Evolutionary conservation across 768 basidiomycete species (phyloP), one percentile per base, ranked within the genome.

Genomic region (Mycena alexandri): DNA sequence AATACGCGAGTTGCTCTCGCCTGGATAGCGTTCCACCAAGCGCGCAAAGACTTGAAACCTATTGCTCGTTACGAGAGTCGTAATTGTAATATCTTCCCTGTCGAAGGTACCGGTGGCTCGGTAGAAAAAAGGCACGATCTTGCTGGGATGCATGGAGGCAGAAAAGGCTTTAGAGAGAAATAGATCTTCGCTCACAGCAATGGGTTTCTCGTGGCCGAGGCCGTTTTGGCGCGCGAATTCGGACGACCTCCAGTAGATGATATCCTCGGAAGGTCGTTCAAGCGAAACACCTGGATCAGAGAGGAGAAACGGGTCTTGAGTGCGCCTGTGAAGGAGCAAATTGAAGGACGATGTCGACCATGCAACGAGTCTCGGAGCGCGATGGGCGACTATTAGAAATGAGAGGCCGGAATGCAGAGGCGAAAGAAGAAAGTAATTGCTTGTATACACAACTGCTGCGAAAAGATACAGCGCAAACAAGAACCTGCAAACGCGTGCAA

Each of bases 101-200:
- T 88, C 83, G 68, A 90, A 85, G 13, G 74, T 71, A 3, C 84
- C 86, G 13, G 83, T 82, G 3, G 91, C 92, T 57, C 87, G 86
- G 75, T 93, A 93, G 78, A 91, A 94, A 80, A 90, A 96, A 0
- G 94, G 94, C 22, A 93, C 84, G 61, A 94, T 87, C 69, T 89
- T 88, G 73, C 86, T 90, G 0, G 94, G 93, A 42, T 86, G 86
- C 86, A 92, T 87, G 22, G 88, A 87, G 61, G 82, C 83, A 5
- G 90, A 79, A 71, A 93, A 93, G 5, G 89, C 87, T 72, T 92
- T 92, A 21, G 90, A 89, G 13, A 93, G 79, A 60, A 92, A 83
- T 22, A 87, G 77, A 13, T 82, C 82, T 74, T 87, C 85, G 54
- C 80, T 79, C 62, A 87, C 78, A 11, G 76, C 42, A 34, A 81